Evolutionary conservation across 1,139 yeast genomes (phyloP), one percentile per base, ranked within the genome.

Genomic region (Yamadazyma aaseri): DNA sequence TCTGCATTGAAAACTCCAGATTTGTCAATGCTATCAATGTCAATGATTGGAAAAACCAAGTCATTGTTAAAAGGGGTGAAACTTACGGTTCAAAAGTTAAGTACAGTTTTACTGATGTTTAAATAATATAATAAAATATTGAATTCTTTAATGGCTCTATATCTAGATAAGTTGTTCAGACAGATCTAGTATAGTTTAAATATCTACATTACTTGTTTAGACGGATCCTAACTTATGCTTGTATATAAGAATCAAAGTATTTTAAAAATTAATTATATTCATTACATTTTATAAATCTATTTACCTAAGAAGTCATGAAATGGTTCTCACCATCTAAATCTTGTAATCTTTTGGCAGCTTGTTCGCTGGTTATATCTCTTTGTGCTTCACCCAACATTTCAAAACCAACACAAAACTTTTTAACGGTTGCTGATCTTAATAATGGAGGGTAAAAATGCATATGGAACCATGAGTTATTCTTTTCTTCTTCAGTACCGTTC

Each of bases 391-490:
- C 90, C 44, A 83, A 68, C 79, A 83, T 67, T 58, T 83, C 90
- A 51, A 81, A 81, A 1, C 90, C 92, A 26, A 82, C 90, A 52
- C 82, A 69, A 60, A 83, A 83, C 59, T 83, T 83, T 55, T 79
- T 75, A 9, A 83, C 87, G 1, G 87, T 77, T 13, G 90, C 89
- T 10, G 85, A 76, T 44, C 92, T 69, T 48, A 83, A 66, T 46
- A 83, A 65, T 10, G 92, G 92, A 24, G 92, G 92, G 55, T 82
- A 83, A 56, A 83, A 83, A 58, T 83, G 89, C 70, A 82, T 76
- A 47, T 82, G 86, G 58, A 83, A 77, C 77, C 86, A 85, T 38
- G 81, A 73, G 22, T 62, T 51, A 4, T 66, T 57, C 32, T 62
- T 64, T 28, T 62, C 62, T 18, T 58, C 65, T 9, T 64, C 61